Percentiles rank a stretch among this genome's conserved stretches.
Conservation (phyloP, 306 rosid genomes). For the Hippophae tibetana region DNA sequence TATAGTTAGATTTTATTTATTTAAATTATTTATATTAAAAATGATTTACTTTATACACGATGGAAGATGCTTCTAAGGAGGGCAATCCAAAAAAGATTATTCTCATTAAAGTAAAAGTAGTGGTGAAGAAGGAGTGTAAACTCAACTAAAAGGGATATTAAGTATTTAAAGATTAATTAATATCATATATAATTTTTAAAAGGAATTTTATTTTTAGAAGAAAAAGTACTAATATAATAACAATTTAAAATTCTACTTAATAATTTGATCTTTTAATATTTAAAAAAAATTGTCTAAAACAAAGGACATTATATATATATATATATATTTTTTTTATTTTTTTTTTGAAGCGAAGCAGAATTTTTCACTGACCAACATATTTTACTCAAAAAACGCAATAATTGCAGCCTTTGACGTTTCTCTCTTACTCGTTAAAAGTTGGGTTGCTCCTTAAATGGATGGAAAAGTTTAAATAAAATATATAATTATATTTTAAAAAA, state of each 20-base stretch:
- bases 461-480: too few species aligned
- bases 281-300: too few species aligned
- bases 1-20: too few species aligned
- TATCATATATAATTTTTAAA: background rate
- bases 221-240: too few species aligned
- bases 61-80: conserved; percentile 28
- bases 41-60: background rate
- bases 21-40: too few species aligned
- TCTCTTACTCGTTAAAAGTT: conserved; percentile 19
- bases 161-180: background rate
- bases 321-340: too few species aligned
- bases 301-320: too few species aligned
- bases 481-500: too few species aligned
- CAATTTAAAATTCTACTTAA: too few species aligned
- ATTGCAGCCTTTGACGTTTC: conserved; percentile 70
- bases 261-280: background rate
- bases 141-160: too few species aligned
- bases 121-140: too few species aligned
- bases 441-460: too few species aligned
- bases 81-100: conserved; percentile 23
- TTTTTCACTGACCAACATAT: conserved; percentile 24
- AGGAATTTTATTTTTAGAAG: background rate
- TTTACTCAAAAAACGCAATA: conserved; percentile 56
- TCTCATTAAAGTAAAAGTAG: background rate
- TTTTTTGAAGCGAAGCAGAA: conserved; percentile 4